Conservation (phyloP, 805 yeast species). For the Candida incommunis region DNA sequence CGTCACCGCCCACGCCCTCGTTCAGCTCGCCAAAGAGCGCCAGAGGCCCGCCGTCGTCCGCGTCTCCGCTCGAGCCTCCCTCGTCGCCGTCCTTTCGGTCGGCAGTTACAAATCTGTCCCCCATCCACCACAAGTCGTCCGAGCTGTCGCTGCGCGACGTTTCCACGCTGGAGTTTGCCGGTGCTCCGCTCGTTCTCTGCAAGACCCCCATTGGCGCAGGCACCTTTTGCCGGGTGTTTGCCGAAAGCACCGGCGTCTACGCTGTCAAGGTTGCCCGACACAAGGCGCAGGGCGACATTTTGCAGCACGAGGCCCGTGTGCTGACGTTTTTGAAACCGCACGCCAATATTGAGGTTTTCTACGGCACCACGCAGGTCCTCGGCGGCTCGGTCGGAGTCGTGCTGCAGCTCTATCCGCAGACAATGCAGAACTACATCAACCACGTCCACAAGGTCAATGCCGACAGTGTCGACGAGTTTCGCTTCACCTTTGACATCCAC, state of each 20-base stretch:
- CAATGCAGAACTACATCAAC: constrained; percentile 5
- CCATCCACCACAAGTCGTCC: neutral
- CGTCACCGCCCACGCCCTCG: neutral
- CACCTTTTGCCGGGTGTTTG: constrained; percentile 2
- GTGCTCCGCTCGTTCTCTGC: constrained; percentile 69
- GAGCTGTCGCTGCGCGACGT: constrained; percentile 1
- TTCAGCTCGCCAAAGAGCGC: neutral
- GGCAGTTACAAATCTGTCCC: neutral
- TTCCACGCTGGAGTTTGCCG: constrained; percentile 21
- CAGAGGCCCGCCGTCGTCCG: neutral
- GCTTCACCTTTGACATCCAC: constrained; percentile 8
- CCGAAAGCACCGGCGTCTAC: neutral
- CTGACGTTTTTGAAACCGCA: constrained; percentile 2
- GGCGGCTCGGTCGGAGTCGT: constrained; percentile 8
- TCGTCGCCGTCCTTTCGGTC: neutral
- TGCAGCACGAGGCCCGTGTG: constrained; percentile 8
- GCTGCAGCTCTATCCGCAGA: constrained; percentile 9
- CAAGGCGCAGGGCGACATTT: constrained; percentile 1
- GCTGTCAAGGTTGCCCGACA: constrained; percentile 3
- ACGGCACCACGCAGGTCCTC: constrained; percentile 5
- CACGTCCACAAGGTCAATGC: neutral
- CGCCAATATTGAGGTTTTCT: constrained; percentile 7
- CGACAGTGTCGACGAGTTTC: neutral
- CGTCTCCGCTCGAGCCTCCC: neutral
- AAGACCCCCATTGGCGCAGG: constrained; percentile 38